Evolutionary conservation across 2,329 filamentous ascomycete genomes (phyloP).

Genomic region (Geosmithia morbida): DNA sequence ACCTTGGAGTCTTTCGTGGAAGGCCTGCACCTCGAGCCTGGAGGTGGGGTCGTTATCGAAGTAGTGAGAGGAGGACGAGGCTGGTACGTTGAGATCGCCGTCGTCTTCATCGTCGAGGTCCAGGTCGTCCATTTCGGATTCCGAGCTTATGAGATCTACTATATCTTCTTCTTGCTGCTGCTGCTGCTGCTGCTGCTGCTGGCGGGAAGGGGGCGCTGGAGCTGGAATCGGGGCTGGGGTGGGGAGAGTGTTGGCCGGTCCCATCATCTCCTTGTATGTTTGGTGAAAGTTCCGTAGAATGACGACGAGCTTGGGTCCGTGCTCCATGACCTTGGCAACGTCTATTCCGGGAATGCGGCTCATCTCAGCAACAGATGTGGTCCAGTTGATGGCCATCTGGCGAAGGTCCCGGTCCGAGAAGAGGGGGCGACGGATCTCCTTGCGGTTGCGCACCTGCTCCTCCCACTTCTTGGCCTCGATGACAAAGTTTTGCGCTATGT

Average conservation of each 20-base stretch:
- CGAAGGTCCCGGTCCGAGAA: constrained; percentile 59
- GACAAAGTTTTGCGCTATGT: constrained; percentile 52
- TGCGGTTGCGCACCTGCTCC: constrained; percentile 45
- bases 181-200: background rate
- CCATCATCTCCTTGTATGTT: constrained; percentile 36
- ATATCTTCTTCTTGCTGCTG: constrained; percentile 20
- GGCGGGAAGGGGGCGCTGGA: no score
- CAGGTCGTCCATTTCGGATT: constrained; percentile 21
- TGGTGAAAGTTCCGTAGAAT: constrained; percentile 35
- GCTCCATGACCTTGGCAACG: constrained; percentile 42
- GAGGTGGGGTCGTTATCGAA: constrained; percentile 17
- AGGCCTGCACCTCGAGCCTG: constrained; percentile 17
- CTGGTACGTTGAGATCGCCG: no score
- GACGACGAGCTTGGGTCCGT: constrained; percentile 46
- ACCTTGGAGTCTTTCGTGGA: constrained; percentile 15
- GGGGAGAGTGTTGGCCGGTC: constrained; percentile 5
- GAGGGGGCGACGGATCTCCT: constrained; percentile 38
- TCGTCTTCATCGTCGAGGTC: constrained; percentile 19
- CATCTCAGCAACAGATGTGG: constrained; percentile 47
- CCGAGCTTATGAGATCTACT: constrained; percentile 40
- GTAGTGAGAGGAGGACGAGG: constrained; percentile 26
- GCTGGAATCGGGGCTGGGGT: no score
- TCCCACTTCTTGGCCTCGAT: constrained; percentile 43
- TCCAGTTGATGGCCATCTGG: constrained; percentile 60
- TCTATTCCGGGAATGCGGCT: constrained; percentile 47